Conservation (phyloP, 2,329 filamentous ascomycete genomes). For the Neocatenulostroma microsporum region DNA sequence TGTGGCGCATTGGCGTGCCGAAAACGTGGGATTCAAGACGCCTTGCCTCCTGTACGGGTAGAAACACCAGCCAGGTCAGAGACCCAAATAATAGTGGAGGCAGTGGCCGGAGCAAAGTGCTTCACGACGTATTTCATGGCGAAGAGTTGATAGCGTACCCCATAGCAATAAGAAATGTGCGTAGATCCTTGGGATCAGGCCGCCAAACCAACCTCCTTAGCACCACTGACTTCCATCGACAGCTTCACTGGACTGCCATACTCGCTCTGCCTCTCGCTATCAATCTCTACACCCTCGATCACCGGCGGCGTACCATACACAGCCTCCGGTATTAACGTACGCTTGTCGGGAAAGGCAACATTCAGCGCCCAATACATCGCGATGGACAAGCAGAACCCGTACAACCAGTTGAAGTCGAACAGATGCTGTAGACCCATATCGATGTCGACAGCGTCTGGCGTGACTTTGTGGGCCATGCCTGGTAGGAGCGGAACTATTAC, state of each 20-base stretch:
- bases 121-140: no score
- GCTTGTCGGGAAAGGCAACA: slow-evolving; percentile 2
- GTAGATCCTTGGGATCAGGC: no score
- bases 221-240: slow-evolving; percentile 4
- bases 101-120: no score
- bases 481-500: slow-evolving; percentile 51
- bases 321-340: slow-evolving; percentile 6
- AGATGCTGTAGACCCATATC: slow-evolving; percentile 5
- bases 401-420: slow-evolving; percentile 1
- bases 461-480: slow-evolving; percentile 29
- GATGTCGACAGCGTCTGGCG: slow-evolving; percentile 6
- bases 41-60: no score
- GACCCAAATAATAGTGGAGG: no score
- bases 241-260: slow-evolving; percentile 3
- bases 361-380: slow-evolving; percentile 2
- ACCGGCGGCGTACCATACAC: slow-evolving; percentile 5
- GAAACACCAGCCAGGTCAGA: no score
- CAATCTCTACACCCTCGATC: slow-evolving; percentile 5
- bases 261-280: slow-evolving; percentile 9
- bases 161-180: no score
- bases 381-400: slow-evolving; percentile 1
- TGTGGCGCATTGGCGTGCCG: no score
- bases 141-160: no score
- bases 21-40: no score
- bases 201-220: neutral